Base-by-base conservation (phyloP, 495 filamentous ascomycete species). In the Antarctomyces pellizariae region DNA sequence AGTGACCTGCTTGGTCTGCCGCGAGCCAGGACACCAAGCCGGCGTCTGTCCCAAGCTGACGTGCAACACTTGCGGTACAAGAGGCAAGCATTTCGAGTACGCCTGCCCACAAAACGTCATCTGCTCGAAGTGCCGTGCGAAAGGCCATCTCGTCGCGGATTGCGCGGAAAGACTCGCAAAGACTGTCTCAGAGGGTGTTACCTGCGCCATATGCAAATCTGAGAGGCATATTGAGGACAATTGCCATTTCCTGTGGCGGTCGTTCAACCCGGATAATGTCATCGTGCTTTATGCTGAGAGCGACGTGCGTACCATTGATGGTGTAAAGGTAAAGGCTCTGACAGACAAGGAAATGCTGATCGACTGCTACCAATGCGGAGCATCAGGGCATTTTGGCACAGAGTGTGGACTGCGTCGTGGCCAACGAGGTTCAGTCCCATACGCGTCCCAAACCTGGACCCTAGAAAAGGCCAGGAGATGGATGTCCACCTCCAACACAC, bases 211-310 rank as follows among this genome's bases (percentile, higher is more conserved):
- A 6, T 44, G 41, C 30, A 12, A 19, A 6, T 35, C 29, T 5
- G 27, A 16, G 14, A 32, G 34, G 21, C 41, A 44, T 20, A 13
- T 32, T 7, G 41, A 44, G 13, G 13, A 5, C 5, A 28, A 12
- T 8, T 44, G 41, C 25, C 37, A 44, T n/a, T 29, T 24, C n/a
- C 30, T 40, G 3, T 44, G 41, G 41, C 34, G 41, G 8, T 38
- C 31, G 18, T 44, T 34, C 24, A 13, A 17, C 5, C 37, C 37
- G 3, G 7, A 7, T 7, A 7, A 22, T 7, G 7, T 11, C 19
- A 22, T 22, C 19, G 11, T 22, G 7, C n/a, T n/a, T n/a, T n/a
- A n/a, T n/a, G 25, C 25, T 11, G 21, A 25, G 3, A 26, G 37
- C 11, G 36, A 36, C 9, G 37, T 39, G 11, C 18, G 19, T 3